phyloP scores from a whole-genome alignment of 1,284 basidiomycete genomes.

The Xerocomus nothofagi region DNA sequence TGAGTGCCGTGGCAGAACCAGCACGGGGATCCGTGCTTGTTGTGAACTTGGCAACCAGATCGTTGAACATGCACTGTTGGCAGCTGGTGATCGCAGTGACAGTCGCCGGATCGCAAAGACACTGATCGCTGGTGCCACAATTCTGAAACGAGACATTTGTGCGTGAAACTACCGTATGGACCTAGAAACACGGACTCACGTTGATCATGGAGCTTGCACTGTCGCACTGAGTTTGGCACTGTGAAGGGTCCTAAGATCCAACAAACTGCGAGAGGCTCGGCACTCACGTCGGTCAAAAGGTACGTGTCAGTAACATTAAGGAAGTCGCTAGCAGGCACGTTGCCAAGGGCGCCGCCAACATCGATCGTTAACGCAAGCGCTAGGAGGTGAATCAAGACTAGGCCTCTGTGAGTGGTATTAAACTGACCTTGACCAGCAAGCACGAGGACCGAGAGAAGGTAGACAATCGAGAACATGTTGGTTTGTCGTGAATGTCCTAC shows the following conservation, averaged over 20 bases:
- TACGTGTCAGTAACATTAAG: conserved; percentile 43
- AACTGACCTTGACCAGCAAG: conserved; percentile 57
- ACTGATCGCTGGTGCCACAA: conserved; percentile 40
- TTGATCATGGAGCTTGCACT: conserved; percentile 38
- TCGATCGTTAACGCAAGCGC: conserved; percentile 52
- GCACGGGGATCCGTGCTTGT: conserved; percentile 48
- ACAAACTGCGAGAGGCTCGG: background rate
- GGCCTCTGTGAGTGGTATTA: background rate
- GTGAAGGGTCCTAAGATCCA: background rate
- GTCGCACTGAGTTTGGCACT: conserved; percentile 49
- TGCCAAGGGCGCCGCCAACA: conserved; percentile 38
- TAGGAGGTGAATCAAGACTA: conserved; percentile 18
- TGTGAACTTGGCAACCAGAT: conserved; percentile 51
- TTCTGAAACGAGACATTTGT: conserved; percentile 13
- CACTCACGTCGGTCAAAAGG: conserved; percentile 43
- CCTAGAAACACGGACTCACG: conserved; percentile 31
- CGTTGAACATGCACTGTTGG: conserved; percentile 64
- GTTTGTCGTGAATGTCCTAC: conserved; percentile 10
- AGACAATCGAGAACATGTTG: conserved; percentile 32
- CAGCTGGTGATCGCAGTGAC: conserved; percentile 46
- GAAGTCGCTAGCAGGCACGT: conserved; percentile 45
- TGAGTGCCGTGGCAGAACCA: conserved; percentile 55
- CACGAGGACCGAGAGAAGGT: conserved; percentile 35
- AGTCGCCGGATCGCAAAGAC: conserved; percentile 50
- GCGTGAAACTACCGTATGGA: background rate